phyloP scores from a whole-genome alignment of 148 eudicot species.

The Rhododendron simsii region DNA sequence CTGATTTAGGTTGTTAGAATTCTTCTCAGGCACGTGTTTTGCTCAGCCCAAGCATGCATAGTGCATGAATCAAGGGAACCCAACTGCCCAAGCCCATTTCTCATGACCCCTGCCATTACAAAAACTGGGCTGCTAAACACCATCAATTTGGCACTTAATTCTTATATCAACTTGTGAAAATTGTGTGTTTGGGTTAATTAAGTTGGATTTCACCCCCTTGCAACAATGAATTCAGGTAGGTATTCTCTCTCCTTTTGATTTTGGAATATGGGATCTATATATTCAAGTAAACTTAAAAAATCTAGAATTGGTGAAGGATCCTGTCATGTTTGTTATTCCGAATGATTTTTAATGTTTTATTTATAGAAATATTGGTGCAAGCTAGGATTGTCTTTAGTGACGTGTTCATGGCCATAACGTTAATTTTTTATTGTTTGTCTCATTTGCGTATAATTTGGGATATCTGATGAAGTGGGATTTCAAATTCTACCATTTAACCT shows the following conservation, averaged over 20 bases:
- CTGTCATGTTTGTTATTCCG: neutral
- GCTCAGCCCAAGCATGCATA: neutral
- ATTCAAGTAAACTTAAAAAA: neutral
- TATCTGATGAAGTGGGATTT: neutral
- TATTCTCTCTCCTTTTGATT: neutral
- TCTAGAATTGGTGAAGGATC: neutral
- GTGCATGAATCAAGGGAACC: neutral
- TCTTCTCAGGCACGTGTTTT: neutral
- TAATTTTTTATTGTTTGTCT: neutral
- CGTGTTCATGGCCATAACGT: neutral
- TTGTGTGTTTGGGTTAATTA: too few species aligned
- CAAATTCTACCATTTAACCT: neutral
- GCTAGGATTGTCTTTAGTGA: neutral
- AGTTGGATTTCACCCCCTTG: neutral
- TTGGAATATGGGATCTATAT: neutral
- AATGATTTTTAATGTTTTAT: neutral
- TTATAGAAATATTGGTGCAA: neutral
- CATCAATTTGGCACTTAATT: neutral
- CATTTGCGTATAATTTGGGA: neutral
- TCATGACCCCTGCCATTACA: neutral
- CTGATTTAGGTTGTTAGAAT: neutral
- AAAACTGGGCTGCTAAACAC: neutral
- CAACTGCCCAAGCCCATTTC: neutral
- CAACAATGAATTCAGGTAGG: neutral
- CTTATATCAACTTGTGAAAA: neutral